A percentile compares a stretch with the other conserved stretches of the same genome.
phyloP scores from a whole-genome alignment of 1,284 basidiomycete genomes.

The Fomitiporia mediterranea region DNA sequence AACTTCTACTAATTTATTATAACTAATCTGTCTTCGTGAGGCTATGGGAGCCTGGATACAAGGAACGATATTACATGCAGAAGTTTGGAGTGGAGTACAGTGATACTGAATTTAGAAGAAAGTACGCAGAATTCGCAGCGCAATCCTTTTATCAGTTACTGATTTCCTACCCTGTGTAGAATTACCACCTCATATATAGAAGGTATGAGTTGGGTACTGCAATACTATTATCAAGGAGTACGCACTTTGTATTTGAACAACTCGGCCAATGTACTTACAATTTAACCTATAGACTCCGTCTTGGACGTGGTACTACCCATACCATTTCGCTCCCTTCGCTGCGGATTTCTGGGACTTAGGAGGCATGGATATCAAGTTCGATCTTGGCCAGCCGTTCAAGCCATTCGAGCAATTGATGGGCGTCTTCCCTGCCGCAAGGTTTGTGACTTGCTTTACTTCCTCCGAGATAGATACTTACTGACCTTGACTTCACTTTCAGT shows the following conservation, averaged over 20 bases:
- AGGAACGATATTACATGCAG: conserved; percentile 90
- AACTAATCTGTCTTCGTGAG: conserved; percentile 37
- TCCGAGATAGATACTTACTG: conserved; percentile 13
- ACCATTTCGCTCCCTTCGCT: conserved; percentile 98
- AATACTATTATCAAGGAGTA: conserved; percentile 98
- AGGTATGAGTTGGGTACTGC: conserved; percentile 94
- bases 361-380: conserved; percentile 77
- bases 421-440: conserved; percentile 94
- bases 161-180: conserved; percentile 39
- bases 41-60: conserved; percentile 93
- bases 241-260: conserved; percentile 28
- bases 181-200: conserved; percentile 86
- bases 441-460: conserved; percentile 23
- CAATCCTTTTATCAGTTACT: conserved; percentile 10
- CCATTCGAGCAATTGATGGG: conserved; percentile 98
- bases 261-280: not conserved
- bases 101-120: conserved; percentile 71
- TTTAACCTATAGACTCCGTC: conserved; percentile 69
- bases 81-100: conserved; percentile 83
- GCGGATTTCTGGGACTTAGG: conserved; percentile 86
- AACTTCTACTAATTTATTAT: conserved; percentile 6
- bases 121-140: conserved; percentile 45
- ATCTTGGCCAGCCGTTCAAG: conserved; percentile 84
- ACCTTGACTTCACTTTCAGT: conserved; percentile 42
- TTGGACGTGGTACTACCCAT: conserved; percentile 99